These are phyloP conservation scores for Neurospora sp. DNA, from an alignment of 2,329 filamentous ascomycete species.

Conservation along the genomic window DNA sequence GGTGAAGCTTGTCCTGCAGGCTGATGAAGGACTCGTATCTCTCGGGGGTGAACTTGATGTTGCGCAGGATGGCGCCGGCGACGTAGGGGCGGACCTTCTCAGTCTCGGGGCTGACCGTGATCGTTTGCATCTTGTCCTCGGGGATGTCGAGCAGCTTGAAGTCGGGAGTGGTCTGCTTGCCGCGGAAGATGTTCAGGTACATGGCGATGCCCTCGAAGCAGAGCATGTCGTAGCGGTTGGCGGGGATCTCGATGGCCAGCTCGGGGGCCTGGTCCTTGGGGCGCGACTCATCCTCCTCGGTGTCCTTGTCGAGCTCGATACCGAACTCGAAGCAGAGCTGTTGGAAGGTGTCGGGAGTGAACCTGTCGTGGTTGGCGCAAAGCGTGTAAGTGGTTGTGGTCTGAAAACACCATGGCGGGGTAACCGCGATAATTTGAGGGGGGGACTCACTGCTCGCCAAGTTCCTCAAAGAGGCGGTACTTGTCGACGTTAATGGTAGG, in stretches of 20 bases:
- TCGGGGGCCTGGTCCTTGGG: slow-evolving; percentile 80
- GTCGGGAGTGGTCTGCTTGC: slow-evolving; percentile 63
- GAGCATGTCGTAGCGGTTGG: slow-evolving; percentile 89
- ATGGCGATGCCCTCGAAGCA: slow-evolving; percentile 95
- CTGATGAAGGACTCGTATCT: slow-evolving; percentile 96
- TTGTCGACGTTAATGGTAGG: slow-evolving; percentile 97
- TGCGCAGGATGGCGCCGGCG: slow-evolving; percentile 78
- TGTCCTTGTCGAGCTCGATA: slow-evolving; percentile 96
- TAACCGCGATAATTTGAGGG: slow-evolving; percentile 18
- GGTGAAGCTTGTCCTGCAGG: slow-evolving; percentile 95
- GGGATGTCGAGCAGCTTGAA: slow-evolving; percentile 66
- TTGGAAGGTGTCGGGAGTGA: slow-evolving; percentile 91
- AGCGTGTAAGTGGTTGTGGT: neutral
- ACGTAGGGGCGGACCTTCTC: slow-evolving; percentile 75
- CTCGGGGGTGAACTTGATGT: slow-evolving; percentile 83
- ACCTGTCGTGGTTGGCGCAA: slow-evolving; percentile 37
- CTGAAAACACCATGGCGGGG: slow-evolving; percentile 12
- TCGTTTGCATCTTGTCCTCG: slow-evolving; percentile 64
- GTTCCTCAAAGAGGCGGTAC: slow-evolving; percentile 84
- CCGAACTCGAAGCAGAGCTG: slow-evolving; percentile 97
- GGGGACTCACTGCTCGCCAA: slow-evolving; percentile 66
- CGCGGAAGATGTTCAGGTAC: slow-evolving; percentile 92
- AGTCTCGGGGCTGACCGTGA: slow-evolving; percentile 70
- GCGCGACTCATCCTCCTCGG: slow-evolving; percentile 58
- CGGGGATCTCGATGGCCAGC: slow-evolving; percentile 95